Evolutionary conservation across 306 rosid genomes (phyloP), one percentile per base, ranked within the genome.

Genomic region (Potentilla sterilis): DNA sequence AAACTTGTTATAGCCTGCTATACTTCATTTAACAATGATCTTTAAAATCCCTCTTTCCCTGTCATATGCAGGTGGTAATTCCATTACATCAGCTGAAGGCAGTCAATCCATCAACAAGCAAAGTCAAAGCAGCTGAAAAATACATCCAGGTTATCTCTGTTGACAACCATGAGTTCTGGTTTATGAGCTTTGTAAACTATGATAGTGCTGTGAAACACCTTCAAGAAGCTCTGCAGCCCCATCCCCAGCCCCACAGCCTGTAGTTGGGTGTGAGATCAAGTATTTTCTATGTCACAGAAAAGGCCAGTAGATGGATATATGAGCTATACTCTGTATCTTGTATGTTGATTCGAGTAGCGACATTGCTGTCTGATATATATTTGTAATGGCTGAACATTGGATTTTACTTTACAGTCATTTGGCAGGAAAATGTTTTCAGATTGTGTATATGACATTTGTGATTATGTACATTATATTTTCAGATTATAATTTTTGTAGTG

Each of bases 91-190:
- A 96, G 84, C 89, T 96, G 68, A 90, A 87, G 85, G 91, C 94
- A 21, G 94, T 89, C 42, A 92, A 90, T 75, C 94, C 99, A 49
- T 92, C 99, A 70, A 84, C 96, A 38, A 92, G 99, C 87, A 91
- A 77, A 81, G 72, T 79, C 81, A 96, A 96, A 48, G 28, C 90
- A 2, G 84, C 92, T 0, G 99, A 96, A 82, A 96, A 96, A 57
- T 96, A 79, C 85, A 83, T 96, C 61, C 90, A 89, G 92, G 85
- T 90, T 7, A 87, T 96, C 80, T 92, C 99, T 22, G 91, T 93
- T 2, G 99, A 96, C 78, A 96, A 92, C 86, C 98, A 90, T 72
- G 99, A 96, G 77, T 96, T 96, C 81, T 96, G 99, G 99, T 90
- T 96, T 78, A 86, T 96, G 99, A 96, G 99, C 54, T 92, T 96